Evolutionary conservation across 2,329 filamentous ascomycete species (phyloP).

Genomic region (Chalaropsis ovoidea): DNA sequence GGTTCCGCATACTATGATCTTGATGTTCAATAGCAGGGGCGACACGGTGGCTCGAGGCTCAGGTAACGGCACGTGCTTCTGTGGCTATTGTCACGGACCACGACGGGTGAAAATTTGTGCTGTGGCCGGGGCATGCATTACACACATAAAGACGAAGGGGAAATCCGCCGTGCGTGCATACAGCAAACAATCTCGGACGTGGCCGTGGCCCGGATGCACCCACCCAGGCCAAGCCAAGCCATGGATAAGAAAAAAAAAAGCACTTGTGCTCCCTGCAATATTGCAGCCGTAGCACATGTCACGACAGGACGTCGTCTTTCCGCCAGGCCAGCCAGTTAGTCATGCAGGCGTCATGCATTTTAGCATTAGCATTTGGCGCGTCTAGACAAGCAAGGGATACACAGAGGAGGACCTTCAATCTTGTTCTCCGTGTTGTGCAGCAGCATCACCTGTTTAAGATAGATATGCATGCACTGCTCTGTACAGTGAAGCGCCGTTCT

Average conservation of each 20-base stretch:
- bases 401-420: not conserved
- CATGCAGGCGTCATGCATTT: not conserved
- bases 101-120: slow-evolving; percentile 9
- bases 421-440: not conserved
- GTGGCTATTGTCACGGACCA: slow-evolving; percentile 14
- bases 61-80: slow-evolving; percentile 8
- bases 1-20: not conserved
- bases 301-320: not conserved
- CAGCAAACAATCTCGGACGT: slow-evolving; percentile 4
- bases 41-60: not conserved
- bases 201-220: slow-evolving; percentile 2
- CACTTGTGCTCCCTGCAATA: not conserved
- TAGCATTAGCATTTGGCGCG: not conserved
- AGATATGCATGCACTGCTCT: not conserved
- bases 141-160: not conserved
- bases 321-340: not conserved
- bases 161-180: not conserved
- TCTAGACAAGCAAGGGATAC: not conserved
- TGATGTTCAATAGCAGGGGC: slow-evolving; percentile 1
- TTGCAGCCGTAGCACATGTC: not conserved
- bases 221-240: not conserved
- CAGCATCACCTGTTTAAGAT: not conserved
- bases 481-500: not conserved
- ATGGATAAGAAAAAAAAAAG: not conserved
- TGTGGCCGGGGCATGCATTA: not conserved